Base-by-base conservation (phyloP, 148 eudicot genomes). In the Suaeda aralocaspica region DNA sequence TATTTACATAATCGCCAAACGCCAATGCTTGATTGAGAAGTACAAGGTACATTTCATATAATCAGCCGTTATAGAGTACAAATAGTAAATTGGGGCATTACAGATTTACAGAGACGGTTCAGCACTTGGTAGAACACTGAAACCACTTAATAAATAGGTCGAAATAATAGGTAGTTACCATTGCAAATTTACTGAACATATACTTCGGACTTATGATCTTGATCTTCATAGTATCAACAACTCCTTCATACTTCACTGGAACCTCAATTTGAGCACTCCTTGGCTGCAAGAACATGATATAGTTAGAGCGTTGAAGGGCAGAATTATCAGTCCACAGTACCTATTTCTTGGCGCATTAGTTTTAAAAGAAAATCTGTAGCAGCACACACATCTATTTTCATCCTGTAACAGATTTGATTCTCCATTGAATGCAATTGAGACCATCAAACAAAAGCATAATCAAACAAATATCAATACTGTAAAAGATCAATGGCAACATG, bases 191-290 rank as follows among this genome's bases (percentile, higher is more conserved):
- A 18, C 44, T 5, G 12, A 10, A 4, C 51, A 31, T n/a, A 48
- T 25, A 11, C 52, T n/a, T 57, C n/a, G 10, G 44, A 4, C 36
- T 21, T 19, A 4, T 14, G 9, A 10, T 14, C 60, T 11, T 24
- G 2, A 10, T 21, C 53, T 49, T 6, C 48, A 34, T 44, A 9
- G 3, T 30, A 58, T 59, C 42, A 15, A 26, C 11, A 42, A 55
- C 34, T 3, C 4, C n/a, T 24, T 11, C 11, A 30, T 45, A 51
- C 6, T 14, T 42, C 49, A 28, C 57, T n/a, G 44, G 33, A 44
- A 25, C 10, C 34, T 72, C 75, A 72, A 15, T 72, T 63, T 36
- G 75, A n/a, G 63, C 51, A 62, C 24, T 71, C 62, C 21, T 72
- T 19, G 63, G 76, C 76, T 64, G 76, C 62, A 42, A 63, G 15